Evolutionary conservation across 2,329 filamentous ascomycete species (phyloP).

Genomic region (Capronia epimyces): DNA sequence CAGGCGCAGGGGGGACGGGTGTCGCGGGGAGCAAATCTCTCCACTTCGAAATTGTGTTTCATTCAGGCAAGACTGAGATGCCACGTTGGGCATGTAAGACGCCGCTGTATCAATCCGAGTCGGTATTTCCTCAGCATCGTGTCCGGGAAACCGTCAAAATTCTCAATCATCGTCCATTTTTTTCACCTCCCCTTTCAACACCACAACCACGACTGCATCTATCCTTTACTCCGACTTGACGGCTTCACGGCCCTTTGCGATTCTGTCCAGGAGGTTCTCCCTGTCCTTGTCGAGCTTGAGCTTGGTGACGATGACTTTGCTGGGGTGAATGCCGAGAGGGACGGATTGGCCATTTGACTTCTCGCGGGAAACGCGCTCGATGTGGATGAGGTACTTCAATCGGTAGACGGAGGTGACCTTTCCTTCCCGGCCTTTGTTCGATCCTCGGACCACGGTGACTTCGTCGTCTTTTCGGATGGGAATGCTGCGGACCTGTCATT

Average conservation of each 20-base stretch:
- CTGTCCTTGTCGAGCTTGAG: constrained; percentile 71
- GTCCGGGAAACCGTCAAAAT: constrained; percentile 5
- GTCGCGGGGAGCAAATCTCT: neutral
- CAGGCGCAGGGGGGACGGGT: neutral
- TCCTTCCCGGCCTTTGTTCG: constrained; percentile 96
- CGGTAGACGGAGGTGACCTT: constrained; percentile 98
- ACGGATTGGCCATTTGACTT: constrained; percentile 97
- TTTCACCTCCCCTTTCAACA: constrained; percentile 7
- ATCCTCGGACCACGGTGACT: constrained; percentile 84
- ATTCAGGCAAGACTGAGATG: constrained; percentile 15
- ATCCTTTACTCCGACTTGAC: constrained; percentile 29
- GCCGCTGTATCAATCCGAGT: constrained; percentile 11
- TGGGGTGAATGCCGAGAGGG: constrained; percentile 87
- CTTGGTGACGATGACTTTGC: constrained; percentile 98
- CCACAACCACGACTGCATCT: constrained; percentile 6
- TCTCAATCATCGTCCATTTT: neutral
- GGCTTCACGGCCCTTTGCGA: constrained; percentile 44
- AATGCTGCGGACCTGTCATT: constrained; percentile 75
- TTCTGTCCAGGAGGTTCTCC: constrained; percentile 46
- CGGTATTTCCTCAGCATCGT: neutral
- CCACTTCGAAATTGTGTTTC: constrained; percentile 10
- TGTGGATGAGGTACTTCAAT: constrained; percentile 94
- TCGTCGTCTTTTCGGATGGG: constrained; percentile 97
- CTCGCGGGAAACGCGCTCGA: constrained; percentile 94
- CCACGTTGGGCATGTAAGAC: constrained; percentile 21